These are phyloP conservation scores for Coprinopsis cinerea DNA, from an alignment of 768 basidiomycete genomes.

Conservation along the genomic window DNA sequence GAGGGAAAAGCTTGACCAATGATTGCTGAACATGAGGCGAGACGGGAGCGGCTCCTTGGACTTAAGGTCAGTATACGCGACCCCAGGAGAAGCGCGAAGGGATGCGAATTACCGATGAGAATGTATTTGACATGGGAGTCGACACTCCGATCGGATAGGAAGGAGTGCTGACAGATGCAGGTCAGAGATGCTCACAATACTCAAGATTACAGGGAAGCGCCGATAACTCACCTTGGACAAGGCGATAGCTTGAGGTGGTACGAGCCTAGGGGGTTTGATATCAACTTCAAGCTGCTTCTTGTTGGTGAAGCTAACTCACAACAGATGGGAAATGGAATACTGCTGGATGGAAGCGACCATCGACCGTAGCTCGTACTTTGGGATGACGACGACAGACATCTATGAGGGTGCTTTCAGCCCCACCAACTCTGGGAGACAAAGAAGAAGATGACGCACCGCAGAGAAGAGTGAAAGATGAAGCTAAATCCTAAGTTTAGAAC, in stretches of 20 bases:
- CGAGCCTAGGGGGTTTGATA: conserved; percentile 30
- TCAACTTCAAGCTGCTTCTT: no score
- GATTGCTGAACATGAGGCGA: conserved; percentile 43
- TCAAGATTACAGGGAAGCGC: background rate
- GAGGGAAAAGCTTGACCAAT: conserved; percentile 41
- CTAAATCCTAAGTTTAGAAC: conserved; percentile 24
- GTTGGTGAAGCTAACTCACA: conserved; percentile 22
- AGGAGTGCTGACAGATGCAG: conserved; percentile 29
- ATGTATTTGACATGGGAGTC: conserved; percentile 35
- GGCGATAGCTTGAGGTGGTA: conserved; percentile 44
- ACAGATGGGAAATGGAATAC: conserved; percentile 43
- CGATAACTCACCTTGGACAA: conserved; percentile 41
- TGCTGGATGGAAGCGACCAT: conserved; percentile 42
- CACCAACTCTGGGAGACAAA: background rate
- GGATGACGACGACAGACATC: conserved; percentile 46
- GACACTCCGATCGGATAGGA: conserved; percentile 30
- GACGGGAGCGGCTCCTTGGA: conserved; percentile 52
- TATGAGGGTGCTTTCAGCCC: conserved; percentile 16
- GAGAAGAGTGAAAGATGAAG: conserved; percentile 51
- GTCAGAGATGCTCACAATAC: no score
- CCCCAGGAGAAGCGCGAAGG: background rate
- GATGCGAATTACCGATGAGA: conserved; percentile 30
- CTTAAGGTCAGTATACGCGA: conserved; percentile 26
- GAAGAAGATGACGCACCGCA: conserved; percentile 29
- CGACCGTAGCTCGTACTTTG: conserved; percentile 37